Conservation (phyloP, 176 grass and related monocot genomes). For the Secale cereale region DNA sequence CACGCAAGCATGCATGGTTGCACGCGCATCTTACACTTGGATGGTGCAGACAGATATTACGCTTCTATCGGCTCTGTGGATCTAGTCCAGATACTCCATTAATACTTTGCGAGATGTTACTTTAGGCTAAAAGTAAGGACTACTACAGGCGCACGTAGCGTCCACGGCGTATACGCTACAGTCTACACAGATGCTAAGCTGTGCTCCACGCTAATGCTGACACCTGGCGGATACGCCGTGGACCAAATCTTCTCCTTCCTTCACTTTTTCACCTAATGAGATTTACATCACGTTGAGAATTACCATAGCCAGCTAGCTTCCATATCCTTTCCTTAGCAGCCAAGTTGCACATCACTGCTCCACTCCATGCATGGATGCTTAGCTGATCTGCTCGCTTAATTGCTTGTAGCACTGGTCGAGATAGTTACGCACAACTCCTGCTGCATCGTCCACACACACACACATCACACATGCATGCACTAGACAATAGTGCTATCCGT, state of each 20-base stretch:
- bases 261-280: neutral
- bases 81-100: neutral
- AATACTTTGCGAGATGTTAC: neutral
- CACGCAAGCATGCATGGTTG: neutral
- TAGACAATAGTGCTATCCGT: neutral
- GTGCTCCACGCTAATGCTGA: neutral
- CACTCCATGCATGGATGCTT: neutral
- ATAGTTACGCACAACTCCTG: neutral
- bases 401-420: neutral
- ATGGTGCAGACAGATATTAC: neutral
- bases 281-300: constrained; percentile 26
- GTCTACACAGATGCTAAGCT: neutral
- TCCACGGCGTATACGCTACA: neutral
- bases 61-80: neutral
- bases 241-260: neutral
- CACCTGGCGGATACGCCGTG: constrained; percentile 2
- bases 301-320: neutral
- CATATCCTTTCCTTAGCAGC: constrained; percentile 11
- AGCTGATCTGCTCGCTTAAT: neutral
- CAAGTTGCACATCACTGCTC: neutral
- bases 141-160: neutral
- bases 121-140: neutral
- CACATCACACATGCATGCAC: neutral
- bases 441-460: neutral
- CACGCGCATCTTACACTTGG: neutral